Evolutionary conservation across 1,284 basidiomycete genomes (phyloP).

Genomic region (Trichosporon asahii): DNA sequence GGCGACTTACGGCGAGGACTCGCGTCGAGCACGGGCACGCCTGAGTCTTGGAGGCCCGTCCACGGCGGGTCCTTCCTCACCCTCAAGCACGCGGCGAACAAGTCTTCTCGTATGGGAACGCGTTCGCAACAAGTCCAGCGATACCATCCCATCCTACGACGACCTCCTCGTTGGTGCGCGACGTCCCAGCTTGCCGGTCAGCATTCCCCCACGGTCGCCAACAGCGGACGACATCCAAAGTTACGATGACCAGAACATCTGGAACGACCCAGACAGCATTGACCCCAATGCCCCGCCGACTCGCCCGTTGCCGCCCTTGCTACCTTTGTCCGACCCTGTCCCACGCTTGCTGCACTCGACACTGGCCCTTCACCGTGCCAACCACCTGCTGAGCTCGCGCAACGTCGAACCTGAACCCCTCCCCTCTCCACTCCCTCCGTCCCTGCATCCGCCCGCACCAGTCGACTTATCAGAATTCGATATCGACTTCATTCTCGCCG

Average conservation of each 20-base stretch:
- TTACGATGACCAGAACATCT: conserved; percentile 22
- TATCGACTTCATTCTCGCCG: conserved; percentile 53
- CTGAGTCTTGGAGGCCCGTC: conserved; percentile 41
- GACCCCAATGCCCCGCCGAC: conserved; percentile 12
- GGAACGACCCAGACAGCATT: conserved; percentile 23
- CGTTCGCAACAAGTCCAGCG: conserved; percentile 23
- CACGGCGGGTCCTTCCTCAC: conserved; percentile 23
- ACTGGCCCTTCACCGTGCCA: conserved; percentile 49
- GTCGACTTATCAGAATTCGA: conserved; percentile 54
- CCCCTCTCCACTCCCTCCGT: conserved; percentile 49
- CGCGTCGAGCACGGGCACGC: conserved; percentile 40
- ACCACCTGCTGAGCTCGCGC: conserved; percentile 45
- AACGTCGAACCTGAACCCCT: conserved; percentile 49
- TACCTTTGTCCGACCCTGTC: conserved; percentile 52
- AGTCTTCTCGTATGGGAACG: conserved; percentile 45
- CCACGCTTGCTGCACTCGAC: conserved; percentile 50
- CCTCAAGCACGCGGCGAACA: conserved; percentile 33
- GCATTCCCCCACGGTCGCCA: conserved; percentile 19
- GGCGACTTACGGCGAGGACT: conserved; percentile 46
- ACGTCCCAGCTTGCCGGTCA: conserved; percentile 21
- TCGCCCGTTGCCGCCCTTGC: conserved; percentile 47
- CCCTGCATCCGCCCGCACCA: conserved; percentile 50
- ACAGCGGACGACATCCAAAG: neutral
- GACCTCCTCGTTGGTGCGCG: conserved; percentile 7
- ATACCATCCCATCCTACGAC: neutral